Evolutionary conservation across 257 asterid genomes (phyloP).

Genomic region (Dorcoceras hygrometricum): DNA sequence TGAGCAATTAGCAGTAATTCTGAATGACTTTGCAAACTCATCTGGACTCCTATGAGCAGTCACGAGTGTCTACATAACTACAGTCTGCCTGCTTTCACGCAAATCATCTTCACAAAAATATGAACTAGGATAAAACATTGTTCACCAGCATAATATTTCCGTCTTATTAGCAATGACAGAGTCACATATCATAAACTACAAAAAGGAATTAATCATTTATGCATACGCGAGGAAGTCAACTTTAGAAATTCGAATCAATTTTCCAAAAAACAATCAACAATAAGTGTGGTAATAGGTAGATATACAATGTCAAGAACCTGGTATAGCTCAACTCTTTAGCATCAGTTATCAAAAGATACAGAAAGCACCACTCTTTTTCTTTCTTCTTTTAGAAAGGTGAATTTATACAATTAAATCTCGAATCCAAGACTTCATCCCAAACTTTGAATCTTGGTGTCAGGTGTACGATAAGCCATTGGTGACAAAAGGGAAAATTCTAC

Average conservation of each 20-base stretch:
- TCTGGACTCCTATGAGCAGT: not conserved
- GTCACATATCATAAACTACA: not conserved
- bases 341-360: conserved; percentile 7
- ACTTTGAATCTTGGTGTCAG: no score
- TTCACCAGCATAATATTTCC: no score
- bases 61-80: not conserved
- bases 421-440: no score
- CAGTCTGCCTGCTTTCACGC: conserved; percentile 3
- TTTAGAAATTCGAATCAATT: not conserved
- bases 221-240: conserved; percentile 16
- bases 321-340: not conserved
- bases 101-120: conserved; percentile 1
- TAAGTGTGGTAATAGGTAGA: not conserved
- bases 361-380: not conserved
- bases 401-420: no score
- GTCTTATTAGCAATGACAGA: not conserved
- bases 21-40: not conserved
- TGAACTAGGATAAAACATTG: not conserved
- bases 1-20: not conserved
- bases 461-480: no score
- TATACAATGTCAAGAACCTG: conserved; percentile 12
- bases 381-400: no score
- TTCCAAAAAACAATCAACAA: not conserved
- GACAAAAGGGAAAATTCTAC: not conserved
- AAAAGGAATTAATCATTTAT: not conserved